Percentiles rank a stretch among this genome's conserved stretches.
Conservation (phyloP, 2,329 filamentous ascomycete genomes). For the Hypoxylon sp. region DNA sequence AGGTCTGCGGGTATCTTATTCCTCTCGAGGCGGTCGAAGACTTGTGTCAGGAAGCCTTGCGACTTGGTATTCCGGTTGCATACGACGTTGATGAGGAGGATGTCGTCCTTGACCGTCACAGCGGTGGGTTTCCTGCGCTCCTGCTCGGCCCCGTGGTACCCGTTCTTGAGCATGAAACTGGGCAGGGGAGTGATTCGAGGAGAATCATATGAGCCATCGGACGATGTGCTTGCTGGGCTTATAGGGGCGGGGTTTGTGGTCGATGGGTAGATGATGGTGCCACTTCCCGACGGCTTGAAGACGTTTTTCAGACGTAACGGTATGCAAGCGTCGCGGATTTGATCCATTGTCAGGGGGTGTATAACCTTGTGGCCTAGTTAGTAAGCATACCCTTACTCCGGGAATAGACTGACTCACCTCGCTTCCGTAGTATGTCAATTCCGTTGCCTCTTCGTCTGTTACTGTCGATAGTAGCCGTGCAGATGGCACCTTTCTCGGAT, state of each 20-base stretch:
- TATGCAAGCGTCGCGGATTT: constrained; percentile 72
- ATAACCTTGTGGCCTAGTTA: constrained; percentile 69
- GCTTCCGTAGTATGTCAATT: constrained; percentile 78
- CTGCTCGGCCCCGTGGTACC: constrained; percentile 48
- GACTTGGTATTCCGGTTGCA: constrained; percentile 51
- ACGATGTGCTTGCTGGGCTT: constrained; percentile 25
- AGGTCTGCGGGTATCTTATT: constrained; percentile 49
- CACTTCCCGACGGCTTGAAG: constrained; percentile 70
- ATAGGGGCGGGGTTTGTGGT: constrained; percentile 29
- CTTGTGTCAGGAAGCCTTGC: constrained; percentile 48
- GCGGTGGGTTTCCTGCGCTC: constrained; percentile 49
- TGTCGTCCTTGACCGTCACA: constrained; percentile 50
- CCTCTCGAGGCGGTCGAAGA: constrained; percentile 49
- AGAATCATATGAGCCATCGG: constrained; percentile 17
- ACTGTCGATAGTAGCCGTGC: constrained; percentile 77
- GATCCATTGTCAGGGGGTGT: constrained; percentile 86
- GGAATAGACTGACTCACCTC: constrained; percentile 52
- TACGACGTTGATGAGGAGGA: constrained; percentile 49
- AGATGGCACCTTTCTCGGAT: constrained; percentile 84
- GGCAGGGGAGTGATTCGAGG: constrained; percentile 36
- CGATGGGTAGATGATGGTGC: constrained; percentile 72
- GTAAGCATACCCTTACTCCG: constrained; percentile 3
- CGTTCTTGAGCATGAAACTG: constrained; percentile 50
- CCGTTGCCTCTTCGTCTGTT: constrained; percentile 80
- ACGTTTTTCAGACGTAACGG: constrained; percentile 76